phyloP scores from a whole-genome alignment of 1,139 yeast genomes.

The Taphrina pruni region DNA sequence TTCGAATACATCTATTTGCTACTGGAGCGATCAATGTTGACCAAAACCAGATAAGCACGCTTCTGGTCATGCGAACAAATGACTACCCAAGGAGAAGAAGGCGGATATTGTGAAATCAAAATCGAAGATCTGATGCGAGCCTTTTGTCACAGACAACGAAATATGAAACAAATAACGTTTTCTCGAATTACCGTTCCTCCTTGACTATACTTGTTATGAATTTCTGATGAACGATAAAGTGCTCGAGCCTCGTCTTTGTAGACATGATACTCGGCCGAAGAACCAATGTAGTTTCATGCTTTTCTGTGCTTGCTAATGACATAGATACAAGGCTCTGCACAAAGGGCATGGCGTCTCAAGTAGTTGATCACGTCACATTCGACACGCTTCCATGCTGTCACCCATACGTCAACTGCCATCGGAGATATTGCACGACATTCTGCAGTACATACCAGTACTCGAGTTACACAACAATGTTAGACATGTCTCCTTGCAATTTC shows the following conservation, averaged over 20 bases:
- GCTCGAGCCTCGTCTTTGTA: conserved; percentile 3
- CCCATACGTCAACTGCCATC: conserved; percentile 10
- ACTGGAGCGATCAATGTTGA: too few relatives aligned
- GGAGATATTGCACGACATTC: conserved; percentile 5
- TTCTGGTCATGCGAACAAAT: conserved; percentile 22
- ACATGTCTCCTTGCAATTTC: conserved; percentile 1
- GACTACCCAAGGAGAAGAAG: conserved; percentile 16
- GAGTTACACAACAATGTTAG: conserved; percentile 9
- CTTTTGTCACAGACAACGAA: background rate
- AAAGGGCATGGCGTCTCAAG: background rate
- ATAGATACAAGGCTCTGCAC: background rate
- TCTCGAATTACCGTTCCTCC: background rate
- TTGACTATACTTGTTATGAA: background rate
- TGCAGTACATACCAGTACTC: conserved; percentile 10
- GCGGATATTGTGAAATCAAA: background rate
- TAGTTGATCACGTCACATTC: too few relatives aligned
- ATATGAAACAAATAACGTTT: conserved; percentile 3
- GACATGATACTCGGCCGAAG: background rate
- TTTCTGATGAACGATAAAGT: background rate
- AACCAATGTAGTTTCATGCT: background rate
- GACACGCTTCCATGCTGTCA: background rate
- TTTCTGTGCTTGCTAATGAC: background rate
- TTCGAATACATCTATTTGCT: background rate
- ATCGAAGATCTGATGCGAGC: conserved; percentile 3
- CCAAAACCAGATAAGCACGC: conserved; percentile 22